Conservation (phyloP, 768 basidiomycete genomes). For the Infundibulicybe gibba region DNA sequence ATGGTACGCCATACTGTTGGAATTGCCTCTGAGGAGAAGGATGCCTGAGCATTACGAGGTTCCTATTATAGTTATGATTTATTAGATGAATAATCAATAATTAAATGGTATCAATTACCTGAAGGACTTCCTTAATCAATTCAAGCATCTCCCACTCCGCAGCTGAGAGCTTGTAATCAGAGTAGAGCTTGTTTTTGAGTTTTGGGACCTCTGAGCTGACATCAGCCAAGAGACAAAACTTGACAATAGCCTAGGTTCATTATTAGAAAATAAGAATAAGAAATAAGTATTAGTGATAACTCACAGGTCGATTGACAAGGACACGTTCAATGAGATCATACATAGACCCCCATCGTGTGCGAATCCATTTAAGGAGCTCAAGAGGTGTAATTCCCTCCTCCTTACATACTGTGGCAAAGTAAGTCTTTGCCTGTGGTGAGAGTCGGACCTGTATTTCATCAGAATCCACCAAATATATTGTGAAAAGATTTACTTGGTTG, state of each 20-base stretch:
- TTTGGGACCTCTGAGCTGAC: constrained; percentile 16
- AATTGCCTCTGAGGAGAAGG: constrained; percentile 17
- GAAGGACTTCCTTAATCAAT: constrained; percentile 18
- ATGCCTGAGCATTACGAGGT: constrained; percentile 13
- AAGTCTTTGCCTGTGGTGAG: constrained; percentile 21
- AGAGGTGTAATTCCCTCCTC: constrained; percentile 12
- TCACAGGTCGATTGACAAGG: constrained; percentile 4
- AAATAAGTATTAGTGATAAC: background rate
- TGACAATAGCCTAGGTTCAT: constrained; percentile 11
- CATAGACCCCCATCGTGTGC: constrained; percentile 25
- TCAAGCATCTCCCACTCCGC: constrained; percentile 19
- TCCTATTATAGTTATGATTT: constrained; percentile 13
- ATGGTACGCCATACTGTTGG: constrained; percentile 20
- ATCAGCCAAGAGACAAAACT: constrained; percentile 18
- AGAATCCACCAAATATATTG: constrained; percentile 1
- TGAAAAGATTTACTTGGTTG: constrained; percentile 14
- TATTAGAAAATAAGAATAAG: background rate
- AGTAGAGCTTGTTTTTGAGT: constrained; percentile 20
- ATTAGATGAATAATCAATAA: constrained; percentile 1
- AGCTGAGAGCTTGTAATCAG: constrained; percentile 12
- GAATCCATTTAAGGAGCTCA: constrained; percentile 22
- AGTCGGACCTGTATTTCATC: constrained; percentile 13
- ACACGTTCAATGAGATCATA: constrained; percentile 15
- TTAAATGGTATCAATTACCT: constrained; percentile 8
- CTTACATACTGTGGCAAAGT: constrained; percentile 13